These are phyloP conservation scores for Suillus occidentalis DNA, from an alignment of 768 basidiomycete genomes.

Conservation along the genomic window DNA sequence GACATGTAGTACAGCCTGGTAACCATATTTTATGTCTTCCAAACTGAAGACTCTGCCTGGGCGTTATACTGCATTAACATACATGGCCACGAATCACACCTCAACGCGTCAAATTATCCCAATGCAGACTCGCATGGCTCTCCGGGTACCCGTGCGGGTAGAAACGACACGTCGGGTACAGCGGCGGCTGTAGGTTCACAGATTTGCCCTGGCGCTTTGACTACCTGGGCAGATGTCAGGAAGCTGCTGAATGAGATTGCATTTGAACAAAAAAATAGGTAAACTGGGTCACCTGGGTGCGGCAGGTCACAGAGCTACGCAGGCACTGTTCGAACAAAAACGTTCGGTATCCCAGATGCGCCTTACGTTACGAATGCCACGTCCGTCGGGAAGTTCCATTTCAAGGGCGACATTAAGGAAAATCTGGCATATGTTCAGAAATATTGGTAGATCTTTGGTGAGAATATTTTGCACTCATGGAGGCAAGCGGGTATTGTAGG, in stretches of 20 bases:
- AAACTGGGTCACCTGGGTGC: neutral
- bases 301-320: neutral
- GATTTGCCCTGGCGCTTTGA: too few species aligned
- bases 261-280: neutral
- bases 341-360: neutral
- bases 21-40: neutral
- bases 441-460: neutral
- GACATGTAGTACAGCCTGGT: neutral
- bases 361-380: neutral
- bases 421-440: neutral
- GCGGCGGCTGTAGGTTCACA: too few species aligned
- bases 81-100: too few species aligned
- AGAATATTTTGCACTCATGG: too few species aligned
- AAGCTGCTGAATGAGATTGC: neutral
- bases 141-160: too few species aligned
- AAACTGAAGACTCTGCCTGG: neutral
- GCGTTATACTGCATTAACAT: neutral
- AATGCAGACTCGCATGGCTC: too few species aligned
- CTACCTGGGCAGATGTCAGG: neutral
- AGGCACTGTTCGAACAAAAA: neutral
- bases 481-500: neutral
- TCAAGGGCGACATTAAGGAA: neutral
- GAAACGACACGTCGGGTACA: too few species aligned
- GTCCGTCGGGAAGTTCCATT: neutral
- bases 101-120: too few species aligned